Evolutionary conservation across 208 protist species (phyloP).

Genomic region (Leishmania mexicana): DNA sequence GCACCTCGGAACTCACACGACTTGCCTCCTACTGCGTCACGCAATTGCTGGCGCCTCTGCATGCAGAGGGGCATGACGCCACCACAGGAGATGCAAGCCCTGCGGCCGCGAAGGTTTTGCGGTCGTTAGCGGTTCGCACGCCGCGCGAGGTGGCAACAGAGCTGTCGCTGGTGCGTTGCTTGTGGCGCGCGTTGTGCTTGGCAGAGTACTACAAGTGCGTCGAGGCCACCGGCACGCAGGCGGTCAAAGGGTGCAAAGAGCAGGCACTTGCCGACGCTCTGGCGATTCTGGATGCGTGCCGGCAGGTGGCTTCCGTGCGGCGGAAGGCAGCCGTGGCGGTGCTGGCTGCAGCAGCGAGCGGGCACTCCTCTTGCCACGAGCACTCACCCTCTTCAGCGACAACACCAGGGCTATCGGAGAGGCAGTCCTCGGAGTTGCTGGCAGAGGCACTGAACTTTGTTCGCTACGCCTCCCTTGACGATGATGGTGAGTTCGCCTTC

Average conservation of each 20-base stretch:
- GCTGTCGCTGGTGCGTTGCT: slow-evolving; percentile 60
- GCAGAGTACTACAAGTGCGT: slow-evolving; percentile 34
- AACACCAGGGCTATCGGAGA: neutral
- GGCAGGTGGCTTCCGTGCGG: slow-evolving; percentile 8
- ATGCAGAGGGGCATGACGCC: neutral
- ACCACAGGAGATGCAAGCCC: neutral
- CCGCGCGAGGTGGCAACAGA: slow-evolving; percentile 42
- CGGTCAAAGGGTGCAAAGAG: slow-evolving; percentile 28
- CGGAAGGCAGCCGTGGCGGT: neutral
- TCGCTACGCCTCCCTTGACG: slow-evolving; percentile 64
- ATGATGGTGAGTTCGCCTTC: slow-evolving; percentile 80
- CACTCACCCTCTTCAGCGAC: neutral
- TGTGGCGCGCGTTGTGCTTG: slow-evolving; percentile 74
- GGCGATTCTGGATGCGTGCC: slow-evolving; percentile 35
- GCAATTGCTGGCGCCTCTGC: slow-evolving; percentile 17
- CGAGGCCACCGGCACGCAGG: slow-evolving; percentile 10
- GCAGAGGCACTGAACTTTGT: slow-evolving; percentile 8
- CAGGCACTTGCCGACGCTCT: slow-evolving; percentile 43
- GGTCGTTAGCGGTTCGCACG: slow-evolving; percentile 10
- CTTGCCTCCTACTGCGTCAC: slow-evolving; percentile 51
- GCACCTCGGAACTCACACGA: slow-evolving; percentile 44
- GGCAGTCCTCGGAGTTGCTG: slow-evolving; percentile 7
- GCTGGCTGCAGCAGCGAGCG: neutral
- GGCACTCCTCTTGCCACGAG: neutral
- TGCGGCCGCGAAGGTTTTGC: neutral